Evolutionary conservation across 1,284 basidiomycete species (phyloP), one percentile per base, ranked within the genome.

Genomic region (Termitomyces sp.): DNA sequence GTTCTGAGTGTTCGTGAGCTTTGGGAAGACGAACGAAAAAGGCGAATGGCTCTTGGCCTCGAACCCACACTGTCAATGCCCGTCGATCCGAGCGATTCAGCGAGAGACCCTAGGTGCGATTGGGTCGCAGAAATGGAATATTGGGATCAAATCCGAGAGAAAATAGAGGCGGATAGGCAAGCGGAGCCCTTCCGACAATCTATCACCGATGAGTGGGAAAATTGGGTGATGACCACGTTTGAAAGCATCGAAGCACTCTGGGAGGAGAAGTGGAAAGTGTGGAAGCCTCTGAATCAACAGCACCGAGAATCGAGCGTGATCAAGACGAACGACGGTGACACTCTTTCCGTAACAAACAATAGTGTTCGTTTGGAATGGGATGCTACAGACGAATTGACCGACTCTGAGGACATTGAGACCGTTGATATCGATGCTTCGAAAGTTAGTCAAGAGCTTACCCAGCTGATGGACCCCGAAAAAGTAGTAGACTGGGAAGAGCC

Each of bases 1-100:
- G 90, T 99, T 0, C 78, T 86, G 26, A 88, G 91, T 60, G 86
- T 98, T 49, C 85, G 88, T 50, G 95, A 97, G 66, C 76, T 99
- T 1, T 99, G 96, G 96, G 90, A 95, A 50, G 93, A 97, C 60
- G 96, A 98, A 66, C 83, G 88, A 9, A 74, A 77, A 9, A 80
- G 93, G 3, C 76, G 95, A 14, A 65, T 69, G 13, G 77, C 75
- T 6, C 78, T 76, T 26, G 92, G 92, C 0, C 72, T 90, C 19
- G 62, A 78, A 52, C 84, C 88, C 3, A 80, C 85, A 11, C 88
- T 87, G 14, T 76, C 77, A 41, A 69, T 87, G 18, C 87, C 88
- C 3, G 68, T 81, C 34, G 85, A 90, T 66, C 74, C 75, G 43
- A 84, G 80, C 61, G 79, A 77, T 53, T 75, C 74, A n/a, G 80